Evolutionary conservation across 495 filamentous ascomycete genomes (phyloP), one percentile per base, ranked within the genome.

Genomic region (Mycothermus thermophilus): DNA sequence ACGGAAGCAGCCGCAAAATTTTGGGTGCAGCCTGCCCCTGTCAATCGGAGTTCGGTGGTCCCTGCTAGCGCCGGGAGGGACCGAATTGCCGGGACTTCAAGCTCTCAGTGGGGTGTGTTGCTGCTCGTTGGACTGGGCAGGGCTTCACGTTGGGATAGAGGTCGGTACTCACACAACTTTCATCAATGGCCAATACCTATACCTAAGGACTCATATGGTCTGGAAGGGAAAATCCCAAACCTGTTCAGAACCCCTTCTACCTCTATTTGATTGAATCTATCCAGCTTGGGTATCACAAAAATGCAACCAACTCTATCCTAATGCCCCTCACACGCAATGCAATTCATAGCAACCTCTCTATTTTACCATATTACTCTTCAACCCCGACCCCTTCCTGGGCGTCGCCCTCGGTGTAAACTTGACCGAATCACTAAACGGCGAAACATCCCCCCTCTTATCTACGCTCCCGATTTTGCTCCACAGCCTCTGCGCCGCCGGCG

Each of bases 401-500:
- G 48, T 62, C 15, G 42, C 53, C 28, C 45, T 57, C 19, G 53
- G 48, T 3, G 58, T 55, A 4, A 52, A 58, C 27, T 28, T 41
- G 17, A 41, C 31, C 21, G 36, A 30, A 21, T 54, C 57, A 22
- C 59, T 63, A 51, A 74, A 74, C 8, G 57, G 60, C 22, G 57
- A 67, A 32, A 65, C 58, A 14, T 63, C 64, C 27, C 58, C 59
- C 30, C 55, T 62, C 23, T 60, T 63, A 33, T 64, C 64, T 4
- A 55, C 53, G 29, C 62, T 71, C 21, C 73, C 75, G 27, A 88
- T 71, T 45, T 66, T 75, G 27, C 72, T 67, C 61, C 83, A 75
- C 34, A 97, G 54, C 50, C 75, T 73, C 60, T 82, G 74, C 22
- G 75, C 90, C 6, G 90, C 90, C 11, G 90, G 90, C 11, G 83